Base-by-base conservation (phyloP, 495 filamentous ascomycete genomes). In the Penicillium argentinense region DNA sequence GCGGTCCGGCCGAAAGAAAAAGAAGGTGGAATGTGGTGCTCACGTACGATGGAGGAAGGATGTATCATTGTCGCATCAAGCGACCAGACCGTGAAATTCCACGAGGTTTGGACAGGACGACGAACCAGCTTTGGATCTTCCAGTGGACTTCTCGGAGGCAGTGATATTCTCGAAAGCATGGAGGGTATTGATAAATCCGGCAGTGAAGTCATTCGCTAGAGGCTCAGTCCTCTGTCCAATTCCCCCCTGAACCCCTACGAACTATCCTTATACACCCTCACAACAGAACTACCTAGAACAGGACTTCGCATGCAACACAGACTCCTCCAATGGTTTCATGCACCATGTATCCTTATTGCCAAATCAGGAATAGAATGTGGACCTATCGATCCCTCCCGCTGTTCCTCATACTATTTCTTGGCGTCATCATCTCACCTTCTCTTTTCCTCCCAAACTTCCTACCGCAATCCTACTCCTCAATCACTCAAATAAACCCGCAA, bases 21-120 rank as follows among this genome's bases (percentile, higher is more conserved):
- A 44, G 71, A 77, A 53, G 75, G 77, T 23, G 73, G 71, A 1
- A 57, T 69, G 16, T 82, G 77, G 76, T 75, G 74, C 33, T 59
- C 60, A 6, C 76, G 87, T 24, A 86, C 82, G 1, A 70, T 74
- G n/a, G 78, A 86, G 53, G 91, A 96, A 60, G 92, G 91, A 7
- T 97, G 92, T 61, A 88, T 98, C 49, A 87, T 96, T 26, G 86
- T 98, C 40, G 95, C 92, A 22, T 88, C 89, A 19, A 96, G 91
- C 56, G 93, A 97, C 67, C 85, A 88, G 62, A 95, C 84, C 56
- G 88, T 98, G 62, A 91, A 93, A 65, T 98, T 97, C 53, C 92
- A 98, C 63, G 91, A 97, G 66, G 82, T 98, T 9, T 97, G 91
- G 95, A 75, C 75, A 11, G 81, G 84, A 11, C 72, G 78, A 9